Conservation (phyloP, 305 asterid species). For the Withania somnifera region DNA sequence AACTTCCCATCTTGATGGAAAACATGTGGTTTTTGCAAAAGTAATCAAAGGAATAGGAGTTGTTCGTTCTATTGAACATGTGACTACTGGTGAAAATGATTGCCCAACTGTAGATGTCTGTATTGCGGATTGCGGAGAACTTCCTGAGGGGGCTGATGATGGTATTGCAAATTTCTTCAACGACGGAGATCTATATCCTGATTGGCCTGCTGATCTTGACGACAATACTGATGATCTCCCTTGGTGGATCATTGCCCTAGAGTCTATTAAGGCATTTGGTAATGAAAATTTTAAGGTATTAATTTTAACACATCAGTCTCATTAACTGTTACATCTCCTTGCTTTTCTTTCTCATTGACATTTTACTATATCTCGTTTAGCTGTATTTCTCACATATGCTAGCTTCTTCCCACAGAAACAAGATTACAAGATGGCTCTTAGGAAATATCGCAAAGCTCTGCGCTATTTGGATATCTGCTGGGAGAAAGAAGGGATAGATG, state of each 20-base stretch:
- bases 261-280: conserved; percentile 62
- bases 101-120: conserved; percentile 48
- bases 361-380: background rate
- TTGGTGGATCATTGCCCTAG: conserved; percentile 83
- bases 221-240: conserved; percentile 54
- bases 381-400: background rate
- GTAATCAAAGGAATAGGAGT: conserved; percentile 95
- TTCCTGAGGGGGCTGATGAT: conserved; percentile 74
- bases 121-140: conserved; percentile 80
- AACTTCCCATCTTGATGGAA: conserved; percentile 89
- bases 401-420: conserved; percentile 46
- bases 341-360: background rate
- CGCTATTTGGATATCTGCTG: conserved; percentile 88
- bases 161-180: conserved; percentile 63
- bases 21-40: conserved; percentile 87
- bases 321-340: background rate
- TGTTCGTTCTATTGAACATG: conserved; percentile 78
- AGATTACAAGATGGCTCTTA: conserved; percentile 92
- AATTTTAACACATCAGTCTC: background rate
- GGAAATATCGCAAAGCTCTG: conserved; percentile 87
- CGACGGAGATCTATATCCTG: conserved; percentile 82
- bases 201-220: conserved; percentile 89
- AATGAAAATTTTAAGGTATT: conserved; percentile 81
- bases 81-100: conserved; percentile 58
- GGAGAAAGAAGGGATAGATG: conserved; percentile 94